Percentiles rank a stretch among this genome's conserved stretches.
These are phyloP conservation scores for Hygrophila difformis DNA, from an alignment of 257 asterid genomes.

Conservation along the genomic window DNA sequence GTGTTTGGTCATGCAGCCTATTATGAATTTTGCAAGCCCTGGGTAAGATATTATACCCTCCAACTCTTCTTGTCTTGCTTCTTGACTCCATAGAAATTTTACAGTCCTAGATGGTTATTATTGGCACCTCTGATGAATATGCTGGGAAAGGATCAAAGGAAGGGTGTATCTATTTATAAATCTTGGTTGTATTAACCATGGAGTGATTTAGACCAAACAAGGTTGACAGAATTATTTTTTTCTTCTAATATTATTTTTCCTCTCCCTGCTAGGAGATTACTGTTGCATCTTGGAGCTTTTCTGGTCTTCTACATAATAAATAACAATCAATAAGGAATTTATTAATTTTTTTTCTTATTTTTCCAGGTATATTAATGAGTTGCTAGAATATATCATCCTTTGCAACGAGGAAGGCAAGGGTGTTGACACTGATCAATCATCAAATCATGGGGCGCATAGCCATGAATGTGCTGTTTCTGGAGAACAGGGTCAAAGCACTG, in stretches of 20 bases:
- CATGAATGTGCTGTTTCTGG: conserved; percentile 24
- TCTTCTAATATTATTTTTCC: background rate
- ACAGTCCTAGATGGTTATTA: conserved; percentile 9
- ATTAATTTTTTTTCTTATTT: conserved; percentile 2
- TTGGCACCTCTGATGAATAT: conserved; percentile 3
- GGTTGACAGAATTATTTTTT: background rate
- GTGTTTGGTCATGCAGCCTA: conserved; percentile 89
- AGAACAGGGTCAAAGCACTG: conserved; percentile 37
- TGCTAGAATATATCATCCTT: conserved; percentile 72
- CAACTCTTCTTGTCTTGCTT: conserved; percentile 9
- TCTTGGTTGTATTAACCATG: conserved; percentile 4
- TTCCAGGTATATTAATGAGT: conserved; percentile 82
- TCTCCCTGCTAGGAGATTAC: background rate
- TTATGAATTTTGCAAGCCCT: conserved; percentile 90
- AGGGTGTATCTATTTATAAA: background rate
- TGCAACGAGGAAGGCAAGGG: conserved; percentile 50
- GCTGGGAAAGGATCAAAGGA: conserved; percentile 10
- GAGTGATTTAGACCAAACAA: background rate
- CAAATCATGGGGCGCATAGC: conserved; percentile 30
- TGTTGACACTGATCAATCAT: conserved; percentile 27
- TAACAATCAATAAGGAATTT: conserved; percentile 11
- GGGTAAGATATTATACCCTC: conserved; percentile 46
- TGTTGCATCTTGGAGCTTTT: conserved; percentile 5
- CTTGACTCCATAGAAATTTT: conserved; percentile 1
- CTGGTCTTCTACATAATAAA: conserved; percentile 5